These are phyloP conservation scores for Pseudoneurospora amorphoporcata DNA, from an alignment of 495 filamentous ascomycete genomes.

Conservation along the genomic window DNA sequence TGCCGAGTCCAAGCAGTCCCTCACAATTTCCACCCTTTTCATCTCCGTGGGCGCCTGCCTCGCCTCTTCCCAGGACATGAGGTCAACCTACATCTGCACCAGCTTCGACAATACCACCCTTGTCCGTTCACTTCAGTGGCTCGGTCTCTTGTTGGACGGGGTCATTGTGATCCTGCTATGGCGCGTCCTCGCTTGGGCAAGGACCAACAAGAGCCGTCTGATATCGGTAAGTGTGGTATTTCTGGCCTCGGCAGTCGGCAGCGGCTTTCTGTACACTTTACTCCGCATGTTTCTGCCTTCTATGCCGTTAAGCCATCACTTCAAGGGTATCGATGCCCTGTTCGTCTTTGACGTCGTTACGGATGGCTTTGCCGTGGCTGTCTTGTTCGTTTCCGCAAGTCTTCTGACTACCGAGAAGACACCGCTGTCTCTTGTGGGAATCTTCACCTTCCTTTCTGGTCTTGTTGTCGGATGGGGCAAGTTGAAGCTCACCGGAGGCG, in stretches of 20 bases:
- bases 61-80: slow-evolving; percentile 10
- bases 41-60: slow-evolving; percentile 25
- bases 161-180: slow-evolving; percentile 29
- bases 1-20: slow-evolving; percentile 16
- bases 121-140: slow-evolving; percentile 24
- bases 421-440: slow-evolving; percentile 25
- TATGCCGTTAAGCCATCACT: slow-evolving; percentile 11
- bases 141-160: slow-evolving; percentile 31
- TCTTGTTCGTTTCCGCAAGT: slow-evolving; percentile 27
- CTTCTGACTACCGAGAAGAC: slow-evolving; percentile 31
- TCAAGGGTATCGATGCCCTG: slow-evolving; percentile 18
- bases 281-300: slow-evolving; percentile 4
- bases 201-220: slow-evolving; percentile 32
- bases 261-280: slow-evolving; percentile 6
- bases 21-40: slow-evolving; percentile 17
- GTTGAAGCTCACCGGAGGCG: slow-evolving; percentile 24
- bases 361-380: slow-evolving; percentile 28
- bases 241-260: slow-evolving; percentile 14
- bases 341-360: slow-evolving; percentile 32
- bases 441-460: slow-evolving; percentile 28
- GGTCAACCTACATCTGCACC: slow-evolving; percentile 38
- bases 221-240: slow-evolving; percentile 29
- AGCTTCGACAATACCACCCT: slow-evolving; percentile 17
- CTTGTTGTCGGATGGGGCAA: slow-evolving; percentile 18
- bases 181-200: slow-evolving; percentile 37